Percentiles rank a stretch among this genome's conserved stretches.
phyloP scores from a whole-genome alignment of 1,284 basidiomycete species.

The Porogramme epimiltina region DNA sequence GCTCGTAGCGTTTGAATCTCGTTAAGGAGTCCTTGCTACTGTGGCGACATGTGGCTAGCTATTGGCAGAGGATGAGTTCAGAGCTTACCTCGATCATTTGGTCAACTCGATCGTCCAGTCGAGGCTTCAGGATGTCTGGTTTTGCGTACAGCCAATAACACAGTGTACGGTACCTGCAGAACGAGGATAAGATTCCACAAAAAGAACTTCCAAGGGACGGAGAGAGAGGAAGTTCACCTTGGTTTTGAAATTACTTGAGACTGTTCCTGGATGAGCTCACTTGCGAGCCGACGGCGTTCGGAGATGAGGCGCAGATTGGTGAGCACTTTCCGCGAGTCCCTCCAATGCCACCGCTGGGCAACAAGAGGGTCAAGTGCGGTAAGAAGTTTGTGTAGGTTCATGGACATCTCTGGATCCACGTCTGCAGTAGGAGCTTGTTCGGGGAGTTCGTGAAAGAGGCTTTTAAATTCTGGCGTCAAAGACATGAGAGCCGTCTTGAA shows the following conservation, averaged over 20 bases:
- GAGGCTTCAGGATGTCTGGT: constrained; percentile 58
- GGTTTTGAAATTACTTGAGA: constrained; percentile 46
- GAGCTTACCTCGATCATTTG: constrained; percentile 80
- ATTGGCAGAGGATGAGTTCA: neutral
- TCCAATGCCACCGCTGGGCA: constrained; percentile 93
- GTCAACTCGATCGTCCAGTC: constrained; percentile 84
- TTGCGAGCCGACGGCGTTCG: constrained; percentile 68
- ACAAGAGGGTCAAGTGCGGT: constrained; percentile 73
- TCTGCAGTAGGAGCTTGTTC: constrained; percentile 51
- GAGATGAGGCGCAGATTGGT: constrained; percentile 82
- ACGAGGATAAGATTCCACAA: neutral
- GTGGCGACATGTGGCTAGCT: constrained; percentile 10
- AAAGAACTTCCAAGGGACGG: too few species aligned
- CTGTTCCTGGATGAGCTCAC: constrained; percentile 71
- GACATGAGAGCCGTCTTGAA: constrained; percentile 41
- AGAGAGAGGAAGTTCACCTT: constrained; percentile 42
- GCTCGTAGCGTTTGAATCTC: constrained; percentile 68
- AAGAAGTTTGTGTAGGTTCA: constrained; percentile 70
- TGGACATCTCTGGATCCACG: constrained; percentile 54
- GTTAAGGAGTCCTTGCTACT: constrained; percentile 79
- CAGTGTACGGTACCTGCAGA: constrained; percentile 76
- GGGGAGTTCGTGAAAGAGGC: constrained; percentile 58
- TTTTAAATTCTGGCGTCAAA: constrained; percentile 49
- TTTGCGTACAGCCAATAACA: constrained; percentile 94
- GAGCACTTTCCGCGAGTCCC: constrained; percentile 88